Evolutionary conservation across 2,329 filamentous ascomycete species (phyloP).

Genomic region (Tolypocladium album): DNA sequence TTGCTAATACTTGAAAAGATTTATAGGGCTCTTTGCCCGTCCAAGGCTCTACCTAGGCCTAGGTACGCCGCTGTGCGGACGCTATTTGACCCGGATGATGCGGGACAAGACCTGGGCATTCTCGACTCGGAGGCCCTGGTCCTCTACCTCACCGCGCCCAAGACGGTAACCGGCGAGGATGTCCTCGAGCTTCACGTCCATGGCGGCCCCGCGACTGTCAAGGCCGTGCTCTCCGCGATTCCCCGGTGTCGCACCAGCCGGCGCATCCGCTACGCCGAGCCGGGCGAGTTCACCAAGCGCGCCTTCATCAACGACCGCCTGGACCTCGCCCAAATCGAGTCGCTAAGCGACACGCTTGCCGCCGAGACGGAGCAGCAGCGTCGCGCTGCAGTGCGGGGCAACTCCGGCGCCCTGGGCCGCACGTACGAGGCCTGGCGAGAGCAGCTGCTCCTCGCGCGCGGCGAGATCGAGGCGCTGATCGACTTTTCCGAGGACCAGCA

Average conservation of each 20-base stretch:
- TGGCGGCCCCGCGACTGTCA: slow-evolving; percentile 79
- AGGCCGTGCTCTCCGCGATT: slow-evolving; percentile 73
- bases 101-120: slow-evolving; percentile 34
- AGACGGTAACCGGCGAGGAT: slow-evolving; percentile 85
- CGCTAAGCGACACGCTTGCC: slow-evolving; percentile 49
- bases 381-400: slow-evolving; percentile 70
- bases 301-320: slow-evolving; percentile 82
- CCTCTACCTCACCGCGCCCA: slow-evolving; percentile 70
- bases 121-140: slow-evolving; percentile 70
- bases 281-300: slow-evolving; percentile 88
- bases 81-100: slow-evolving; percentile 44
- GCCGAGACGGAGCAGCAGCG: slow-evolving; percentile 89
- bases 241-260: slow-evolving; percentile 31
- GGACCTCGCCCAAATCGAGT: slow-evolving; percentile 73
- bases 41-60: slow-evolving; percentile 31
- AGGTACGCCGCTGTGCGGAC: slow-evolving; percentile 62
- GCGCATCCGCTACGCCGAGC: slow-evolving; percentile 74
- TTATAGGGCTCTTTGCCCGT: slow-evolving; percentile 39
- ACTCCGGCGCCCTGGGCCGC: slow-evolving; percentile 55
- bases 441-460: slow-evolving; percentile 67
- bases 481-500: slow-evolving; percentile 97
- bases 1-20: slow-evolving; percentile 24
- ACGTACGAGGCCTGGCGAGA: slow-evolving; percentile 78
- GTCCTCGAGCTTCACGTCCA: slow-evolving; percentile 92
- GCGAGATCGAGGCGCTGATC: slow-evolving; percentile 88